phyloP scores from a whole-genome alignment of 1,284 basidiomycete species.

The Acaromyces ingoldii region DNA sequence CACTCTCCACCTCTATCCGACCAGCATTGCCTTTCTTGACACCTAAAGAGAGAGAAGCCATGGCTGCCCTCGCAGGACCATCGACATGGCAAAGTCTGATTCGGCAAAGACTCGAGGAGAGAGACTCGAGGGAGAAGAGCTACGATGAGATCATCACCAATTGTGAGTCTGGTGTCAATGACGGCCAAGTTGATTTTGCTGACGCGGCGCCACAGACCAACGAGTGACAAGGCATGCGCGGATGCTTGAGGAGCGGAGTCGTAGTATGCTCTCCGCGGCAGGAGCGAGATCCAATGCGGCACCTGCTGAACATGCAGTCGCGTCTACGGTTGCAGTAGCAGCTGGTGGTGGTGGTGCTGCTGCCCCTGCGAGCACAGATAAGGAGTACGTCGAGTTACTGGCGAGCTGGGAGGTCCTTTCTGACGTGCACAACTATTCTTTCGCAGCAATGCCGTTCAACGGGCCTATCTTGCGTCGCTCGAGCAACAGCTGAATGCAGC shows the following conservation, averaged over 20 bases:
- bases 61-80: too few species aligned
- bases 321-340: not conserved
- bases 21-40: too few species aligned
- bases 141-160: slow-evolving; percentile 26
- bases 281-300: slow-evolving; percentile 6
- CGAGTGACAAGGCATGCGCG: slow-evolving; percentile 25
- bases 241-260: slow-evolving; percentile 27
- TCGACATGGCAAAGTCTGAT: slow-evolving; percentile 34
- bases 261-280: slow-evolving; percentile 20
- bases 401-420: not conserved
- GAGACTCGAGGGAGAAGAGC: slow-evolving; percentile 32
- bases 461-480: slow-evolving; percentile 80
- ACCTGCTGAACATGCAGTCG: slow-evolving; percentile 9
- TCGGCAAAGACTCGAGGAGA: slow-evolving; percentile 28
- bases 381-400: not conserved
- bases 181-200: not conserved
- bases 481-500: slow-evolving; percentile 86
- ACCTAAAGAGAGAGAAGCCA: too few species aligned
- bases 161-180: slow-evolving; percentile 17
- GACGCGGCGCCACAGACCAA: slow-evolving; percentile 15
- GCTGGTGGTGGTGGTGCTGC: slow-evolving; percentile 1
- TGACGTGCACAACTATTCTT: not conserved
- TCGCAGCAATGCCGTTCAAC: slow-evolving; percentile 69
- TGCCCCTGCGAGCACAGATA: too few species aligned
- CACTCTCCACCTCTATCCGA: too few species aligned